Percentiles rank a stretch among this genome's conserved stretches.
Evolutionary conservation across 805 yeast genomes (phyloP).

Genomic region (Nakazawaea wyomingensis): DNA sequence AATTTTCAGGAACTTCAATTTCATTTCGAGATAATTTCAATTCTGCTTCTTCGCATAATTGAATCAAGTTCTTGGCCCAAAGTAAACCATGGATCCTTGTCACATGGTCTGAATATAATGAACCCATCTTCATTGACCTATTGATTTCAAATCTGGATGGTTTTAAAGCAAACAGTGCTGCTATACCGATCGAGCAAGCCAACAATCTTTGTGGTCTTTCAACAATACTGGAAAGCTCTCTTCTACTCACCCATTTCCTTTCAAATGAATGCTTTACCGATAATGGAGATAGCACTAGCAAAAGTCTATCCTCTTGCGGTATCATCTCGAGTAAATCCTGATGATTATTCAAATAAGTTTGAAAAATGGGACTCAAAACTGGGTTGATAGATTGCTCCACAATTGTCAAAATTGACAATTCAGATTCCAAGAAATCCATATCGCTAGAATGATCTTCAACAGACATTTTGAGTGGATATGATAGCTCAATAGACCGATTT

Average conservation of each 20-base stretch:
- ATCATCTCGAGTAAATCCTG: conserved; percentile 6
- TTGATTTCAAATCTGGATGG: conserved; percentile 51
- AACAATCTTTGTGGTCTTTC: conserved; percentile 78
- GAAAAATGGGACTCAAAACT: neutral
- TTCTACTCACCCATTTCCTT: conserved; percentile 69
- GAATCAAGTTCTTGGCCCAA: conserved; percentile 60
- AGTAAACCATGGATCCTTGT: conserved; percentile 63
- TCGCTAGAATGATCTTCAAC: conserved; percentile 6
- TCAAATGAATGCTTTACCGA: conserved; percentile 70
- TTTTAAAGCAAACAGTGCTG: conserved; percentile 65
- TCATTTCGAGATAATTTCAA: conserved; percentile 45
- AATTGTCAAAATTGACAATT: conserved; percentile 4
- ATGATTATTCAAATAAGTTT: neutral
- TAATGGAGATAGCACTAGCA: conserved; percentile 62
- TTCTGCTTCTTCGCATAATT: conserved; percentile 55
- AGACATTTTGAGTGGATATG: conserved; percentile 1
- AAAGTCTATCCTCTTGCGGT: conserved; percentile 42
- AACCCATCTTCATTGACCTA: conserved; percentile 31
- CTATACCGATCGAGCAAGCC: conserved; percentile 73
- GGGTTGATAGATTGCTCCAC: neutral
- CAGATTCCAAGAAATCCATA: conserved; percentile 10
- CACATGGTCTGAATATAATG: conserved; percentile 56
- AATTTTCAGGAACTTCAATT: conserved; percentile 71
- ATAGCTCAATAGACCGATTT: too few relatives aligned
- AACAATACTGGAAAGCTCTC: conserved; percentile 62